phyloP scores from a whole-genome alignment of 2,329 filamentous ascomycete genomes.

The Colletotrichum costaricense region DNA sequence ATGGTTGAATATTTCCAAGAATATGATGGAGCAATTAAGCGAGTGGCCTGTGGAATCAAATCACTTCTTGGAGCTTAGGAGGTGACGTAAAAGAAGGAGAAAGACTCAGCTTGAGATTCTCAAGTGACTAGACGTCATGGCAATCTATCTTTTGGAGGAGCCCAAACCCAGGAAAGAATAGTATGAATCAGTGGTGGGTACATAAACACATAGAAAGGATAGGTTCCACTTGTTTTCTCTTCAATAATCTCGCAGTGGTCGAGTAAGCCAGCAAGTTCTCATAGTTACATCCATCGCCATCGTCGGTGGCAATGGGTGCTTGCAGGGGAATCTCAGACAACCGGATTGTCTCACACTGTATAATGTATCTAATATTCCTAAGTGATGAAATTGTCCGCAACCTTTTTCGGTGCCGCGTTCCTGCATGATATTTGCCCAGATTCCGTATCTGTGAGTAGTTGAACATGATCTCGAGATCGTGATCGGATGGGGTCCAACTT shows the following conservation, averaged over 20 bases:
- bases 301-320: background rate
- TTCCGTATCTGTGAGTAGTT: background rate
- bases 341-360: background rate
- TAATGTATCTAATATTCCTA: background rate
- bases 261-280: background rate
- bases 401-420: background rate
- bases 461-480: background rate
- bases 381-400: background rate
- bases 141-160: background rate
- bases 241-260: background rate
- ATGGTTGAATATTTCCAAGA: constrained; percentile 37
- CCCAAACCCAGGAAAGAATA: background rate
- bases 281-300: background rate
- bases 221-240: background rate
- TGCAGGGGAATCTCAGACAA: background rate
- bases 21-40: accelerated
- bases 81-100: background rate
- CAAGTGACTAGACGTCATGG: background rate
- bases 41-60: background rate
- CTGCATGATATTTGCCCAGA: background rate
- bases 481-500: background rate
- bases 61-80: background rate
- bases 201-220: background rate
- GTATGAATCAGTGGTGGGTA: background rate
- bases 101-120: background rate